Evolutionary conservation across 1,284 basidiomycete genomes (phyloP).

Genomic region (Microstroma glucosiphilum): DNA sequence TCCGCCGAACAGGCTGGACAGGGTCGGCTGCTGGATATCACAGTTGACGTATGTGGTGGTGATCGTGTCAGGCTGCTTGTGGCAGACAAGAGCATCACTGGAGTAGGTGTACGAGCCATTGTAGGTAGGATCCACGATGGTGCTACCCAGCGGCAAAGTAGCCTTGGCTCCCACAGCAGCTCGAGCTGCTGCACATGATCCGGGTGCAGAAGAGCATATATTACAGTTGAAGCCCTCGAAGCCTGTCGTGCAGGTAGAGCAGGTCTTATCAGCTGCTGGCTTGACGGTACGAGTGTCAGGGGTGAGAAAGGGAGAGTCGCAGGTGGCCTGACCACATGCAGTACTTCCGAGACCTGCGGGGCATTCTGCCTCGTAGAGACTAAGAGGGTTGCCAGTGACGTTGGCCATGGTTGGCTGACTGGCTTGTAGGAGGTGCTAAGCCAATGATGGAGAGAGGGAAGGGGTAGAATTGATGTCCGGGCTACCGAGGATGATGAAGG

Average conservation of each 20-base stretch:
- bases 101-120: constrained; percentile 11
- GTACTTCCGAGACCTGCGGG: constrained; percentile 31
- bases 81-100: constrained; percentile 24
- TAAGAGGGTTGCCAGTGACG: neutral
- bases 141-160: constrained; percentile 15
- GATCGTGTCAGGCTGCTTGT: constrained; percentile 32
- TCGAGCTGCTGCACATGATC: constrained; percentile 22
- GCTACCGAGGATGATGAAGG: too few relatives aligned
- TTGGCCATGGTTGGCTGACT: too few relatives aligned
- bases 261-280: constrained; percentile 17
- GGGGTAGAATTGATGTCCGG: too few relatives aligned
- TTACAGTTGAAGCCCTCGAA: constrained; percentile 41
- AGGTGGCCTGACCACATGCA: constrained; percentile 30
- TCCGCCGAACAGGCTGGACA: constrained; percentile 30
- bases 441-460: too few relatives aligned
- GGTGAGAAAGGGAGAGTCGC: constrained; percentile 29
- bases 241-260: constrained; percentile 27
- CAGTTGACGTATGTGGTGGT: constrained; percentile 19
- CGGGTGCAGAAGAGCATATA: constrained; percentile 22
- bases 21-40: constrained; percentile 17
- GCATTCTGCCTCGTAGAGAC: constrained; percentile 15
- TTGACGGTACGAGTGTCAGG: constrained; percentile 23
- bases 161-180: constrained; percentile 14
- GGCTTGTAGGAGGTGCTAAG: too few relatives aligned
- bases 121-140: neutral